These are phyloP conservation scores for Amphicarpaea edgeworthii DNA, from an alignment of 306 rosid species.

Conservation along the genomic window DNA sequence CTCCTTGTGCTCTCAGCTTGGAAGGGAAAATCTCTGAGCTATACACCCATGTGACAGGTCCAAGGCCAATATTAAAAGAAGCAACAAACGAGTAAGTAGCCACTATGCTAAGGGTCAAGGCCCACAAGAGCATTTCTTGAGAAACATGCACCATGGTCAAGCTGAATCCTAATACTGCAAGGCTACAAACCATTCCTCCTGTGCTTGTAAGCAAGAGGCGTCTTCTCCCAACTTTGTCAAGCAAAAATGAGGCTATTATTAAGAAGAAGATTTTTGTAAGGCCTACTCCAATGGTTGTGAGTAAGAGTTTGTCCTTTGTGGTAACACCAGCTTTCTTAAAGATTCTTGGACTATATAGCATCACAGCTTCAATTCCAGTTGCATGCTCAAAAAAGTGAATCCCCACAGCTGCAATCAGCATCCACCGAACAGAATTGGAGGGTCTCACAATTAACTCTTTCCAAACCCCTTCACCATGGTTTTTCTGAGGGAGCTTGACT, in stretches of 20 bases:
- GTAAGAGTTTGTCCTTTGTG: slow-evolving; percentile 59
- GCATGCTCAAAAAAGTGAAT: slow-evolving; percentile 80
- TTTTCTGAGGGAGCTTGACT: neutral
- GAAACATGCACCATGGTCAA: slow-evolving; percentile 61
- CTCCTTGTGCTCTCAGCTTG: slow-evolving; percentile 73
- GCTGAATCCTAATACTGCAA: slow-evolving; percentile 52
- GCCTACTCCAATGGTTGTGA: slow-evolving; percentile 73
- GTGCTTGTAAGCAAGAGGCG: slow-evolving; percentile 58
- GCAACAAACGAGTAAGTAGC: slow-evolving; percentile 56
- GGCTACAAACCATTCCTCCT: slow-evolving; percentile 57
- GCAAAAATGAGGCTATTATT: slow-evolving; percentile 50
- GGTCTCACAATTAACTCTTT: slow-evolving; percentile 51
- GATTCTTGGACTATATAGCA: slow-evolving; percentile 70
- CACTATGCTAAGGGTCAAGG: slow-evolving; percentile 54
- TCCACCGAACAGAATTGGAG: slow-evolving; percentile 63
- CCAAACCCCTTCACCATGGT: slow-evolving; percentile 7
- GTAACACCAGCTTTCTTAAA: slow-evolving; percentile 69
- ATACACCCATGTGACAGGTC: slow-evolving; percentile 79
- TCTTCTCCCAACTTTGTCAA: slow-evolving; percentile 69
- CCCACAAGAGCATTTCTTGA: slow-evolving; percentile 52
- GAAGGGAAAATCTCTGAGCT: slow-evolving; percentile 75
- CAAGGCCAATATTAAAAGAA: slow-evolving; percentile 69
- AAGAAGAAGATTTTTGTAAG: slow-evolving; percentile 56
- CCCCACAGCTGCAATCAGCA: slow-evolving; percentile 66
- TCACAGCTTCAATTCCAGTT: slow-evolving; percentile 42